Percentiles rank a stretch among this genome's conserved stretches.
phyloP scores from a whole-genome alignment of 345 rosid genomes.

The Punica granatum region DNA sequence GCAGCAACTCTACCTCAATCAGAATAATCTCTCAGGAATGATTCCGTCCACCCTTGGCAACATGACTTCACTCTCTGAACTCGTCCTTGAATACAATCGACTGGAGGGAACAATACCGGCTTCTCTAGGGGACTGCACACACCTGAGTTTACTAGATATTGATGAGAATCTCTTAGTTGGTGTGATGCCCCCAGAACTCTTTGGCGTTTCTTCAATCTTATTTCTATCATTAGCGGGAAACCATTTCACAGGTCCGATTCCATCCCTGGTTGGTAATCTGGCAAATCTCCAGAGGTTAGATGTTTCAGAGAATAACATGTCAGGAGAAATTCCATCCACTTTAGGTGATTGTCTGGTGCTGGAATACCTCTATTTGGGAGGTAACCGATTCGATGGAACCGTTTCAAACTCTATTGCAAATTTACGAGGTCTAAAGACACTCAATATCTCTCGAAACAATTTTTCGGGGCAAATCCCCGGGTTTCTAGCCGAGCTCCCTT shows the following conservation, averaged over 20 bases:
- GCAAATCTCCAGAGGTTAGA: conserved; percentile 1
- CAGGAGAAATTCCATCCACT: conserved; percentile 4
- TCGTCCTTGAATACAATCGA: not conserved
- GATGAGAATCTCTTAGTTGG: conserved; percentile 3
- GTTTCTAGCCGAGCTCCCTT: not conserved
- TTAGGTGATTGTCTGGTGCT: not conserved
- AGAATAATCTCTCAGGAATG: conserved; percentile 1
- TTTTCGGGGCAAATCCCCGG: conserved; percentile 4
- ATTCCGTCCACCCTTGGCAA: conserved; percentile 10
- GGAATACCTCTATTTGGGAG: not conserved
- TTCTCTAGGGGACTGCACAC: conserved; percentile 4
- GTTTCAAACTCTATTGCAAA: conserved; percentile 2
- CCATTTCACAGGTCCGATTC: not conserved
- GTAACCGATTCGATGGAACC: conserved; percentile 3
- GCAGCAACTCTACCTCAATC: no score
- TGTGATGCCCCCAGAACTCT: not conserved
- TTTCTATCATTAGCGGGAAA: not conserved
- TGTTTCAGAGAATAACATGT: conserved; percentile 4
- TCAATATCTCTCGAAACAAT: conserved; percentile 10
- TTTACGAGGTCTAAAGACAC: not conserved
- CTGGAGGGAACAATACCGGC: conserved; percentile 4
- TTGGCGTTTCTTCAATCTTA: not conserved
- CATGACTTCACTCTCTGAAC: not conserved
- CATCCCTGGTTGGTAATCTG: not conserved
- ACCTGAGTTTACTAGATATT: not conserved